Evolutionary conservation across 2,329 filamentous ascomycete species (phyloP), one percentile per base, ranked within the genome.

Genomic region (Fusarium buxicola): DNA sequence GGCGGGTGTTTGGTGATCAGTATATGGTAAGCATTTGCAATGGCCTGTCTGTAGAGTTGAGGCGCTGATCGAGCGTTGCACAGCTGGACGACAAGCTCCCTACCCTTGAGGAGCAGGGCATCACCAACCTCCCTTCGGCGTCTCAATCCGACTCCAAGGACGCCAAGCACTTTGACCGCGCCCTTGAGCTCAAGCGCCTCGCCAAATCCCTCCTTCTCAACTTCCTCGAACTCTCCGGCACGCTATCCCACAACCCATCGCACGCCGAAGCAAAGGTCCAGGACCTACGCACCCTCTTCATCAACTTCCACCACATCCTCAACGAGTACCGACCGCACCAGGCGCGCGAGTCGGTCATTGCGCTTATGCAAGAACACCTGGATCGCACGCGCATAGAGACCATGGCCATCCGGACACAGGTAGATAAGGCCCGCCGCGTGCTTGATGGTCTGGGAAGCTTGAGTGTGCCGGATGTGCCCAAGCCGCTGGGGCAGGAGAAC

Each of bases 241-340:
- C 61, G 18, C 63, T 75, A 31, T 68, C 69, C 11, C 59, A 62
- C 15, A 68, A 65, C 21, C 74, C 76, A 1, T 40, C 68, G 36
- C 68, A 89, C 73, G 90, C 88, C 47, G 81, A 85, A 24, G 83
- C 87, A 36, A 96, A 96, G 74, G 83, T 94, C 40, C 82, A 87
- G 39, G 90, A 98, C 74, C 78, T 99, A 28, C 85, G 90, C 69
- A 93, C 89, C 13, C 80, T 98, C 25, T 89, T 96, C 63, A 89
- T 94, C 75, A 98, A 98, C 75, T 90, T 96, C 72, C 93, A 97
- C 77, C 92, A 96, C 72, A 84, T 97, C 50, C 87, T 98, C 65
- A 99, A 99, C 75, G 89, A 96, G 75, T 98, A 97, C 77, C 86
- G 94, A 28, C 94, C 94, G 9, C 94, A 97, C 74, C 94, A 98